Evolutionary conservation across 148 eudicot genomes (phyloP).

Genomic region (Bassia scoparia): DNA sequence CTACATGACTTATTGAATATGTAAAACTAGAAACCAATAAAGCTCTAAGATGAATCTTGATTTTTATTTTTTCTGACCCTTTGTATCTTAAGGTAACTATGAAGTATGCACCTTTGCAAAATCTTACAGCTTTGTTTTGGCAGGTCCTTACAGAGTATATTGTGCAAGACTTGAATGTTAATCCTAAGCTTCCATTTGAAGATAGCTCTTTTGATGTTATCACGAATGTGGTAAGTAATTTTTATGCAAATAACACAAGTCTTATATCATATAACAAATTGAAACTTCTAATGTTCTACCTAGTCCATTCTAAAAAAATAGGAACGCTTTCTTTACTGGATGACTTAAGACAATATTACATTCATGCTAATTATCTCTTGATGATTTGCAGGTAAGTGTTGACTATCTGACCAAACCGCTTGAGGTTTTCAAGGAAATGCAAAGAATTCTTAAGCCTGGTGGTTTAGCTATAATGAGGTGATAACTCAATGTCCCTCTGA

Average conservation of each 20-base stretch:
- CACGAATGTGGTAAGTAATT: conserved; percentile 79
- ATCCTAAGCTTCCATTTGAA: conserved; percentile 83
- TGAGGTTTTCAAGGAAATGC: conserved; percentile 92
- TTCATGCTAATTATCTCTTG: conserved; percentile 3
- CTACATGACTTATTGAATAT: neutral
- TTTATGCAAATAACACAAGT: neutral
- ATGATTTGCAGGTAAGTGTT: conserved; percentile 73
- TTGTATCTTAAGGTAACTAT: neutral
- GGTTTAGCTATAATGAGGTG: conserved; percentile 95
- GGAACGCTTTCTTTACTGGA: neutral
- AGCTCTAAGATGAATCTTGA: neutral
- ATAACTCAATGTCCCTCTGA: conserved; percentile 18
- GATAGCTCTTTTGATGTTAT: conserved; percentile 86
- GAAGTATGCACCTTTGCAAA: neutral
- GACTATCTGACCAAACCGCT: conserved; percentile 91
- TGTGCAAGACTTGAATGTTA: conserved; percentile 84
- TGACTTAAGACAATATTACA: neutral
- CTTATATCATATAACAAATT: neutral
- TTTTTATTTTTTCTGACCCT: neutral
- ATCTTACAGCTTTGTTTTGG: conserved; percentile 12
- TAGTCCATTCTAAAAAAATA: neutral
- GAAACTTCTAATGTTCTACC: neutral
- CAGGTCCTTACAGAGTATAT: conserved; percentile 86
- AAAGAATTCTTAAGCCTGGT: conserved; percentile 76
- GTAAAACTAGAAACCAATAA: neutral